These are phyloP conservation scores for Phytophthora aleatoria DNA, from an alignment of 352 stramenopile species.

Conservation along the genomic window DNA sequence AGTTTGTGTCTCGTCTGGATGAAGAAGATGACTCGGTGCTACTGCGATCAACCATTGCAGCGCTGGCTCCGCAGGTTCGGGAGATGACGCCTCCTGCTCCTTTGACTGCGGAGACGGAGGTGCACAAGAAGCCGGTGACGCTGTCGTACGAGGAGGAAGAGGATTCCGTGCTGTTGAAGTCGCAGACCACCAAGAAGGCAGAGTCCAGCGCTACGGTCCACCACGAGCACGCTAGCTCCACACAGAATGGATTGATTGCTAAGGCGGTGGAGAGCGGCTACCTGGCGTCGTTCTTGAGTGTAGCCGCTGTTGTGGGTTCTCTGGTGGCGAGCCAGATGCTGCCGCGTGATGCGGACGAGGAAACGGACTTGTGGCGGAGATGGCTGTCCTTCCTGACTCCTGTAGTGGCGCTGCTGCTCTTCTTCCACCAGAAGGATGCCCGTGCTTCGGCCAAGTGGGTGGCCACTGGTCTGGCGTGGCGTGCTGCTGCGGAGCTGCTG, in stretches of 20 bases:
- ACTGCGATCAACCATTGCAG: constrained; percentile 52
- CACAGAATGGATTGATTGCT: constrained; percentile 34
- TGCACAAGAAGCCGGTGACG: constrained; percentile 43
- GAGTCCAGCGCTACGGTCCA: constrained; percentile 14
- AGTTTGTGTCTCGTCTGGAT: constrained; percentile 43
- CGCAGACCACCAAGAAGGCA: constrained; percentile 11
- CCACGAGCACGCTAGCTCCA: constrained; percentile 14
- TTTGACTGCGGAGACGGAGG: constrained; percentile 15
- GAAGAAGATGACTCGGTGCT: constrained; percentile 58
- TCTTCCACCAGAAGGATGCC: constrained; percentile 78
- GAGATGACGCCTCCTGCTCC: constrained; percentile 23
- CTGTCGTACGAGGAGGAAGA: constrained; percentile 63
- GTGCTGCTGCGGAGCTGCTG: constrained; percentile 68
- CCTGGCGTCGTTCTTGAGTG: constrained; percentile 69
- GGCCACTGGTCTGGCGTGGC: constrained; percentile 80
- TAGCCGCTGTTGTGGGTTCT: constrained; percentile 70
- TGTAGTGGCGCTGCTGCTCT: constrained; percentile 65
- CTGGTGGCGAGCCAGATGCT: constrained; percentile 67
- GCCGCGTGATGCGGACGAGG: constrained; percentile 31
- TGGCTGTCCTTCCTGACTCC: constrained; percentile 74
- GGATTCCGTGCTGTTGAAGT: constrained; percentile 36
- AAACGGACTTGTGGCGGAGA: constrained; percentile 49
- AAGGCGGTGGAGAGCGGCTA: constrained; percentile 66
- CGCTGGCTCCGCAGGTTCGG: constrained; percentile 40
- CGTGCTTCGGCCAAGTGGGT: constrained; percentile 82